Percentiles rank a stretch among this genome's conserved stretches.
Evolutionary conservation across 208 protist genomes (phyloP).

Genomic region (Angomonas desouzai): DNA sequence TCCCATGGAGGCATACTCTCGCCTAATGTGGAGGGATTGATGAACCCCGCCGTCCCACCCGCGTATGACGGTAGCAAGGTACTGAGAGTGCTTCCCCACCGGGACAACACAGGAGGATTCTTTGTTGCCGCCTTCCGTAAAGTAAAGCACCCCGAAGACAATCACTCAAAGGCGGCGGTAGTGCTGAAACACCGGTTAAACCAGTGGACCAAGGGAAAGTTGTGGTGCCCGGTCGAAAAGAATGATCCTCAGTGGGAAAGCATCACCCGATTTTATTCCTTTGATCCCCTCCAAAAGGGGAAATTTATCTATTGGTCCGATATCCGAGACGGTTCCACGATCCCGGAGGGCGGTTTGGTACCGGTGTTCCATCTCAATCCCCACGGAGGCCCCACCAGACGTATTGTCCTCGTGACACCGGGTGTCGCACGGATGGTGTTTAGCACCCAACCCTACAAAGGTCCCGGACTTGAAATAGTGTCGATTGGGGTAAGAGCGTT

Average conservation of each 20-base stretch:
- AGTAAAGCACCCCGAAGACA: conserved; percentile 26
- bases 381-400: conserved; percentile 56
- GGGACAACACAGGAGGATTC: conserved; percentile 88
- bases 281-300: conserved; percentile 35
- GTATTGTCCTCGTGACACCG: conserved; percentile 80
- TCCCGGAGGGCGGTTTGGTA: conserved; percentile 33
- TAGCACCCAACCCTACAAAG: conserved; percentile 77
- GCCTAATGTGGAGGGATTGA: conserved; percentile 48
- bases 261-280: conserved; percentile 76
- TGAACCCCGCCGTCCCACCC: conserved; percentile 29
- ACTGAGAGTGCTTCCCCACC: conserved; percentile 81
- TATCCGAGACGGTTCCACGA: neutral
- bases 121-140: conserved; percentile 89
- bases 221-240: conserved; percentile 61
- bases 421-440: conserved; percentile 68
- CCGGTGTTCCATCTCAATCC: conserved; percentile 87
- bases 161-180: conserved; percentile 29
- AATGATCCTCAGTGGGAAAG: conserved; percentile 66
- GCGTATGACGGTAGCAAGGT: conserved; percentile 74
- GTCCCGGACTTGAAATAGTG: conserved; percentile 87
- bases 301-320: conserved; percentile 38
- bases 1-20: conserved; percentile 57
- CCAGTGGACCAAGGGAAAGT: conserved; percentile 84
- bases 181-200: conserved; percentile 69
- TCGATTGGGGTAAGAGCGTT: conserved; percentile 78